Evolutionary conservation across 192 early-diverging fungal genomes (phyloP), one percentile per base, ranked within the genome.

Genomic region (Allomyces arbusculus): DNA sequence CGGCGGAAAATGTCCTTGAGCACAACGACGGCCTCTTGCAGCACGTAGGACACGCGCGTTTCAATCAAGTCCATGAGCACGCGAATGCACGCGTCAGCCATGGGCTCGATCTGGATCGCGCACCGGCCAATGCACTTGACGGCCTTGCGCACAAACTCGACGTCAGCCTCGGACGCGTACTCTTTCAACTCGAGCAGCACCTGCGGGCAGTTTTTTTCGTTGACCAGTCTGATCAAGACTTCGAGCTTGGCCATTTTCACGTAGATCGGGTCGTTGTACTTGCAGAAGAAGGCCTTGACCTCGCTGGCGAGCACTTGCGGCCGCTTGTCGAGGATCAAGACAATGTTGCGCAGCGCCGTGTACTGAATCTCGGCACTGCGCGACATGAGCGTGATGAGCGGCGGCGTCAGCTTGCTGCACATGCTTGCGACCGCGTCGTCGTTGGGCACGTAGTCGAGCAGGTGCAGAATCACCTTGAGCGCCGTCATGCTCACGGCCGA

Each of bases 221-320:
- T 87, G 5, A 88, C 86, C 45, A 99, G 77, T 68, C 89, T 81
- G 70, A 93, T 84, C 70, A 99, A 90, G 63, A 95, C 90, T 68
- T 96, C 94, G 50, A 58, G 50, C 50, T 58, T 58, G 50, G 50
- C 65, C 50, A 58, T 58, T 58, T 58, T 58, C 20, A 58, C 93
- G 75, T 96, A 97, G 70, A 95, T 93, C 11, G 96, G 93, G 74
- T 99, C 96, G 74, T 95, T 91, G 78, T 96, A 97, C 73, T 99
- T 97, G 85, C 94, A 96, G 72, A 96, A 99, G 75, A 99, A 99
- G n/a, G 92, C 91, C 66, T 92, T 91, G 72, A 96, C 84, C 74
- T 99, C 92, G 66, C 89, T 88, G 63, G 86, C 86, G 63, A 99
- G 78, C 23, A 96, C 80, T 11, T 91, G 89, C 3, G 93, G 93